Evolutionary conservation across 208 protist species (phyloP), one percentile per base, ranked within the genome.

Genomic region (Trypanosoma melophagium): DNA sequence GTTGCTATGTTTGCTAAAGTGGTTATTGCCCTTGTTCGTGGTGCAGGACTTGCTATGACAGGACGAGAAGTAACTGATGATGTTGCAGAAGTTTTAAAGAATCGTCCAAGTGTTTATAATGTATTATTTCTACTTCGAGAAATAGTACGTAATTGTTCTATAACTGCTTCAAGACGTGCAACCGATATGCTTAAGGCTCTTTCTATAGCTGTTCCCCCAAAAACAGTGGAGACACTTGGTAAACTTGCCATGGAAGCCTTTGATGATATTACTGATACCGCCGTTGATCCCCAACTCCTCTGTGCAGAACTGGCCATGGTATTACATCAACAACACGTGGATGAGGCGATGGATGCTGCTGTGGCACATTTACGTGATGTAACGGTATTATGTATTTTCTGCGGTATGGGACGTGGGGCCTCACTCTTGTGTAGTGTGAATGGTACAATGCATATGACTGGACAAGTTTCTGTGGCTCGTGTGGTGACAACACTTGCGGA

Each of bases 241-340:
- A 94, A 93, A 69, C 69, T 94, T 40, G 81, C 82, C 10, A 60
- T 62, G 50, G 86, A 91, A 60, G 85, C 88, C 10, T 96, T 96
- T 79, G 83, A 92, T 54, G 76, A 78, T 51, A 76, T 87, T 65
- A 58, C 1, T 22, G 60, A 55, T 12, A 41, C 65, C 10, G 69
- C 77, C 17, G 72, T 92, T 10, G 83, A 96, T 70, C 87, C 91
- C 16, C 86, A 92, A 80, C 72, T 96, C 69, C 71, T 96, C 47
- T 96, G 91, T 63, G 91, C 88, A n/a, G 88, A 96, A 63, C 63
- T 94, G 50, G 86, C 84, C n/a, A 96, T 96, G 91, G 91, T 94
- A 70, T 73, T 96, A 44, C 88, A 94, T 73, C 80, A 93, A 60
- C 67, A 83, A 58, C 86, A 96, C 72, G 84, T 96, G 47, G 69